phyloP scores from a whole-genome alignment of 805 yeast genomes.

The Jamesozyma rosinii region DNA sequence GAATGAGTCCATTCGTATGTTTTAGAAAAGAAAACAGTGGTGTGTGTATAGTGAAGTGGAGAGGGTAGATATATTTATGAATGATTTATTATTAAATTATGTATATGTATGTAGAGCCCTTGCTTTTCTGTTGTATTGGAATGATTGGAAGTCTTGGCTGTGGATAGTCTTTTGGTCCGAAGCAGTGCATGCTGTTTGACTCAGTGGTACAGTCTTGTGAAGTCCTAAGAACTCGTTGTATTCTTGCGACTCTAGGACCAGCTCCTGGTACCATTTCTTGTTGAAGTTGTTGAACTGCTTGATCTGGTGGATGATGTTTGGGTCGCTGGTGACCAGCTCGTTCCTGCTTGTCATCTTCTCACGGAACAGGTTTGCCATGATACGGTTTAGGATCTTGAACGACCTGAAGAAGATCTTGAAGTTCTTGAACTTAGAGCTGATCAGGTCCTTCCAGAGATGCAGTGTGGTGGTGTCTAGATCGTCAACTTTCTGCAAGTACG shows the following conservation, averaged over 20 bases:
- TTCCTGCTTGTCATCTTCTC: no score
- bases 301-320: slow-evolving; percentile 8
- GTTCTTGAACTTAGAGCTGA: slow-evolving; percentile 11
- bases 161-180: not conserved
- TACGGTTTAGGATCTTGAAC: slow-evolving; percentile 13
- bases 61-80: no score
- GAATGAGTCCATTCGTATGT: slow-evolving; percentile 25
- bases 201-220: not conserved
- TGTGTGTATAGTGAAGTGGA: no score
- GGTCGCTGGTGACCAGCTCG: not conserved
- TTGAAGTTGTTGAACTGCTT: slow-evolving; percentile 13
- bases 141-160: not conserved
- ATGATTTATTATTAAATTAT: no score
- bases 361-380: not conserved
- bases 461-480: not conserved
- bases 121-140: slow-evolving; percentile 2
- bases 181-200: not conserved
- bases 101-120: no score
- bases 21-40: no score
- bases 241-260: slow-evolving; percentile 4
- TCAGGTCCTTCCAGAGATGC: slow-evolving; percentile 1
- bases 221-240: slow-evolving; percentile 9
- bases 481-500: slow-evolving; percentile 9
- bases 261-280: slow-evolving; percentile 6
- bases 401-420: slow-evolving; percentile 17